Base-by-base conservation (phyloP, 2,329 filamentous ascomycete genomes). In the Fusarium sp. region DNA sequence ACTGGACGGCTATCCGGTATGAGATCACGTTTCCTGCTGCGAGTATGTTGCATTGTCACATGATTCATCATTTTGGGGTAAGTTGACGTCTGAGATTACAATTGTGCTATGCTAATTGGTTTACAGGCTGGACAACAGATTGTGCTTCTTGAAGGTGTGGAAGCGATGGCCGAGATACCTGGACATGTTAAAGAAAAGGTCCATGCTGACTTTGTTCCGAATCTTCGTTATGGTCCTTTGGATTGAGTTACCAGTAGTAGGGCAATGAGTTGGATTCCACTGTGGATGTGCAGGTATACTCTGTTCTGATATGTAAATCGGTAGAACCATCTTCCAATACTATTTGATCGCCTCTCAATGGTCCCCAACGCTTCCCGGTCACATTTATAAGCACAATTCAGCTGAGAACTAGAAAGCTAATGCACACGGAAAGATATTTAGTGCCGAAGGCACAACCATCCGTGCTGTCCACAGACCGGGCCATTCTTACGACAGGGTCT, bases 31-130 rank as follows among this genome's bases (percentile, higher is more conserved):
- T 51, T 18, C 30, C 48, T 16, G 48, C 48, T 16, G 48, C 48
- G 6, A 51, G 48, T 5, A 51, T 51, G 48, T 13, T 51, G 8
- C 48, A 51, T 20, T 51, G 48, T 4, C 48, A 51, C 5, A 51
- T 51, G 30, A 51, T 51, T 16, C 48, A 51, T 51, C 30, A 38
- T n/a, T 51, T 51, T 8, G 48, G 48, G 16, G 48, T 51, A 38
- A 38, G 30, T 15, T 6, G 6, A 0, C 0, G 20, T 9, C 3
- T 8, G 9, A 20, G 2, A 4, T 4, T 6, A 15, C 3, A 13
- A 3, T 16, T 25, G 8, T 25, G 18, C 2, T 22, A 38, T 38
- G 25, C 25, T 27, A 11, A 13, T 30, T 51, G 24, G 6, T 6
- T 25, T 11, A 8, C 12, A 51, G 48, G 48, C 48, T 34, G 48